These are phyloP conservation scores for Hypocrella siamensis DNA, from an alignment of 2,329 filamentous ascomycete species.

Conservation along the genomic window DNA sequence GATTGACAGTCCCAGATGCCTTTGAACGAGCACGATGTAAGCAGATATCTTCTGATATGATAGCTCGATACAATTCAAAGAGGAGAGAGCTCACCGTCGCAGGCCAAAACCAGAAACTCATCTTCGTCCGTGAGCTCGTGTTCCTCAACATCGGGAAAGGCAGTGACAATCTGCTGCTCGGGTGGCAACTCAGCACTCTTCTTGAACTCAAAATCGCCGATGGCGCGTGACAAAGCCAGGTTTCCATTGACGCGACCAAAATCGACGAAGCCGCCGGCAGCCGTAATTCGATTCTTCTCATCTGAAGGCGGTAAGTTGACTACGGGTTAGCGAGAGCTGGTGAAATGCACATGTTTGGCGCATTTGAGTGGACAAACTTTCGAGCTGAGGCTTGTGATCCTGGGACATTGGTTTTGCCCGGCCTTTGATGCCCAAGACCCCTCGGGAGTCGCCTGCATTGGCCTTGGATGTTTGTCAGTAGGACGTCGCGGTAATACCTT, in stretches of 20 bases:
- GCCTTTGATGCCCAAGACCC: conserved; percentile 90
- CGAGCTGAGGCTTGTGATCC: conserved; percentile 97
- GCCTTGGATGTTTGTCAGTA: conserved; percentile 40
- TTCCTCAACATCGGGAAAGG: conserved; percentile 82
- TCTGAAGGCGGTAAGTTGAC: too few species aligned
- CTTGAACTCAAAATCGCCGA: conserved; percentile 99
- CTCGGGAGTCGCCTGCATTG: conserved; percentile 92
- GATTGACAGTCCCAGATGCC: conserved; percentile 99
- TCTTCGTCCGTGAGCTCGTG: conserved; percentile 88
- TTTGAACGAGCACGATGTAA: conserved; percentile 20
- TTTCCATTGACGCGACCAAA: conserved; percentile 98
- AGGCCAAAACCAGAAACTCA: conserved; percentile 87
- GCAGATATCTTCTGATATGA: background rate
- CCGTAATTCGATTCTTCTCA: conserved; percentile 91
- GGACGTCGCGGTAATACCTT: background rate
- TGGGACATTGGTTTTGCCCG: conserved; percentile 96
- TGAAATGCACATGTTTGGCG: background rate
- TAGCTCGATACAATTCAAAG: background rate
- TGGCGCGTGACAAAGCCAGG: conserved; percentile 86
- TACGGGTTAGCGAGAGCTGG: background rate
- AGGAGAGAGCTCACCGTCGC: conserved; percentile 53
- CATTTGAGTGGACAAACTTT: conserved; percentile 44
- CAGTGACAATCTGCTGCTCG: conserved; percentile 98
- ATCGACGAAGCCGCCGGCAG: conserved; percentile 93
- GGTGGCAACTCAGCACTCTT: conserved; percentile 93